These are phyloP conservation scores for Kregervanrija delftensis DNA, from an alignment of 805 yeast genomes.

Conservation along the genomic window DNA sequence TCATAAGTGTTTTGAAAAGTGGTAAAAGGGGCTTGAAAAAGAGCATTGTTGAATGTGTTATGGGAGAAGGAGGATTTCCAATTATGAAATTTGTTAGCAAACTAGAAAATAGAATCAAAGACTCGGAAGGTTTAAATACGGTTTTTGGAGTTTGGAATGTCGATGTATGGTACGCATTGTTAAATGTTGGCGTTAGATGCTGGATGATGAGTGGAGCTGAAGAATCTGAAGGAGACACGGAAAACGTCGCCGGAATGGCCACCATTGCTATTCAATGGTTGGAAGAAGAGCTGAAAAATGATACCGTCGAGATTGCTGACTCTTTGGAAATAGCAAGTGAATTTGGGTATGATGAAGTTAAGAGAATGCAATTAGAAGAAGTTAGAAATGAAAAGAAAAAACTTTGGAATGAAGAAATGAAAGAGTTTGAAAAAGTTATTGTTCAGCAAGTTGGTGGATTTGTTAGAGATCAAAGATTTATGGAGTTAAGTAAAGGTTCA, in stretches of 20 bases:
- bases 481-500: constrained; percentile 66
- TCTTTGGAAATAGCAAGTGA: constrained; percentile 11
- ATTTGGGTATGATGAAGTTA: constrained; percentile 39
- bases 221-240: constrained; percentile 5
- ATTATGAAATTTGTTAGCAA: constrained; percentile 4
- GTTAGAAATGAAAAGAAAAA: constrained; percentile 30
- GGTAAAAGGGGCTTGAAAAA: constrained; percentile 10
- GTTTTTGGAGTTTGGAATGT: constrained; percentile 12
- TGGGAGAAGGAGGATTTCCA: constrained; percentile 9
- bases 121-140: not conserved
- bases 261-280: constrained; percentile 8
- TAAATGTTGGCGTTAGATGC: constrained; percentile 9
- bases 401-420: constrained; percentile 40
- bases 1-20: constrained; percentile 6
- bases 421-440: constrained; percentile 43
- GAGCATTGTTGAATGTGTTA: constrained; percentile 10
- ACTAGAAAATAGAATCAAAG: not conserved
- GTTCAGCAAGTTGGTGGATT: constrained; percentile 57
- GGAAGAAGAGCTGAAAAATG: constrained; percentile 1
- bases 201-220: constrained; percentile 12
- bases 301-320: not conserved
- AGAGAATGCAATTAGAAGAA: constrained; percentile 45
- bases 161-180: constrained; percentile 8
- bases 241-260: constrained; percentile 4
- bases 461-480: constrained; percentile 68